Evolutionary conservation across 345 rosid species (phyloP).

Genomic region (Gossypium rotundifolium): DNA sequence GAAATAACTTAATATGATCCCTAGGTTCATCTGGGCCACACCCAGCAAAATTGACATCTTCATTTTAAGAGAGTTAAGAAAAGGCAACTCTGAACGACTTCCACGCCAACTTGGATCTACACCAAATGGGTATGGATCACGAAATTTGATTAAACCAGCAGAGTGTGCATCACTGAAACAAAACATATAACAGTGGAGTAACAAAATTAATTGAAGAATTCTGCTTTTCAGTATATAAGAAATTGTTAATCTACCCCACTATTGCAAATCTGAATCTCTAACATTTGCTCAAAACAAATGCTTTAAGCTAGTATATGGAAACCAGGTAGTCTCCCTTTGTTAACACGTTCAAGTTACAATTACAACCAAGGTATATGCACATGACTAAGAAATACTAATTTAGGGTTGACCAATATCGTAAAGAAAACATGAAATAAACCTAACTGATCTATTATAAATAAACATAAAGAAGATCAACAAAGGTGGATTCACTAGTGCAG

Average conservation of each 20-base stretch:
- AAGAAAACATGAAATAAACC: background rate
- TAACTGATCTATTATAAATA: background rate
- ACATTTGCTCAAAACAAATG: background rate
- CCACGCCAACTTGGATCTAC: slow-evolving; percentile 99
- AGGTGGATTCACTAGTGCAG: background rate
- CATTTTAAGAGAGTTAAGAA: slow-evolving; percentile 92
- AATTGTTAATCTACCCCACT: background rate
- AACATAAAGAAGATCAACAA: background rate
- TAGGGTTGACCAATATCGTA: background rate
- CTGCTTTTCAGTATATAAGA: background rate
- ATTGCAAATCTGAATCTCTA: background rate
- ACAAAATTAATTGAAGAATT: background rate
- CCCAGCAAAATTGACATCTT: slow-evolving; percentile 96
- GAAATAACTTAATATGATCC: slow-evolving; percentile 79
- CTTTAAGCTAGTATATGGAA: background rate
- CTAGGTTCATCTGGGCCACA: slow-evolving; percentile 90
- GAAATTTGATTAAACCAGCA: slow-evolving; percentile 72
- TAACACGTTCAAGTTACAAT: background rate
- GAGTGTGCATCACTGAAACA: slow-evolving; percentile 66
- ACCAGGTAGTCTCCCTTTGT: background rate
- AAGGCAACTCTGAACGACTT: slow-evolving; percentile 92
- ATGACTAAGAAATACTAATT: background rate
- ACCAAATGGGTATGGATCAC: slow-evolving; percentile 86
- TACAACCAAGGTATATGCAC: background rate
- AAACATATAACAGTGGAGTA: slow-evolving; percentile 8